These are phyloP conservation scores for Calycina herbarum DNA, from an alignment of 2,329 filamentous ascomycete genomes.

Conservation along the genomic window DNA sequence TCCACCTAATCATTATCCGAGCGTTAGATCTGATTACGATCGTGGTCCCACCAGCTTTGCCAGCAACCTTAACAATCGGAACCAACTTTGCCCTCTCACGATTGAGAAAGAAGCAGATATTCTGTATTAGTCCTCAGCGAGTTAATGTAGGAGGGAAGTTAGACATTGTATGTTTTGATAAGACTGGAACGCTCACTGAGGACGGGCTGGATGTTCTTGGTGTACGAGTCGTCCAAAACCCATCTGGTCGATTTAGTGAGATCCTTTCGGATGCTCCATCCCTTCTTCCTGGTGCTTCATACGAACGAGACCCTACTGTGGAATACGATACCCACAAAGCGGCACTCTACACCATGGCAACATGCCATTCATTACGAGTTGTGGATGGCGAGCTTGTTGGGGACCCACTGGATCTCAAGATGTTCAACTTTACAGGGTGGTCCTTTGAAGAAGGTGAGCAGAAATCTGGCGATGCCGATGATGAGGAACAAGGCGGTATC, in stretches of 20 bases:
- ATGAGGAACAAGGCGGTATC: conserved; percentile 73
- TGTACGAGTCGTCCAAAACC: conserved; percentile 71
- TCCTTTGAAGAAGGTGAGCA: conserved; percentile 85
- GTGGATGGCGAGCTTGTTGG: conserved; percentile 89
- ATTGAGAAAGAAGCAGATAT: conserved; percentile 86
- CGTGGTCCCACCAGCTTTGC: conserved; percentile 90
- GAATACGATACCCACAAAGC: conserved; percentile 64
- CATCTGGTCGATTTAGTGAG: conserved; percentile 67
- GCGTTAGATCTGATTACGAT: conserved; percentile 96
- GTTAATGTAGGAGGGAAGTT: conserved; percentile 96
- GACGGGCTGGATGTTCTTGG: conserved; percentile 94
- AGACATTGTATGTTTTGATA: conserved; percentile 96
- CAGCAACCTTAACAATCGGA: conserved; percentile 92
- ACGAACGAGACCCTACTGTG: conserved; percentile 58
- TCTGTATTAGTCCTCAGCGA: conserved; percentile 95
- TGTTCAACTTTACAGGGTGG: conserved; percentile 98
- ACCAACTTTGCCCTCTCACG: conserved; percentile 91
- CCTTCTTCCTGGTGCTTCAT: conserved; percentile 53
- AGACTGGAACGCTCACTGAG: conserved; percentile 96
- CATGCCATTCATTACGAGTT: conserved; percentile 85
- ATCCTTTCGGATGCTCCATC: conserved; percentile 66
- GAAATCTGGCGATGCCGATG: conserved; percentile 60
- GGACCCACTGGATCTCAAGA: conserved; percentile 93
- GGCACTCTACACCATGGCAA: conserved; percentile 92
- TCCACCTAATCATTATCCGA: conserved; percentile 88